Evolutionary conservation across 441 rosid genomes (phyloP).

Genomic region (Populus hybrid): DNA sequence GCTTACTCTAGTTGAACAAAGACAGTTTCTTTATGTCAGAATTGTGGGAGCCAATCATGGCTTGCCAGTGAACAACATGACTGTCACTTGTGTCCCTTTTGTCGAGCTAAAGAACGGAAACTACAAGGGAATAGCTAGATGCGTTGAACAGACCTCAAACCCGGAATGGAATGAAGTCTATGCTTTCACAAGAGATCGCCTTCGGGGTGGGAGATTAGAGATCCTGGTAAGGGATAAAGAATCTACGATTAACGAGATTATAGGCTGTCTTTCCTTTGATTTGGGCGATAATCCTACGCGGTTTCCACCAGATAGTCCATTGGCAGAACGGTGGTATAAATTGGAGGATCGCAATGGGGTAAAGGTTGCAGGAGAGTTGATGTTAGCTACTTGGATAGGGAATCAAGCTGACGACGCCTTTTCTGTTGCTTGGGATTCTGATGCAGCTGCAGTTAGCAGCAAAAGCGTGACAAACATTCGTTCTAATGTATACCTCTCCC

Average conservation of each 20-base stretch:
- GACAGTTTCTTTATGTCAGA: slow-evolving; percentile 40
- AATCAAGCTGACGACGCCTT: slow-evolving; percentile 49
- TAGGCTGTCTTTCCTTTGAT: slow-evolving; percentile 9
- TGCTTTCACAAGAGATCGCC: slow-evolving; percentile 39
- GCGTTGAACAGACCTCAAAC: slow-evolving; percentile 25
- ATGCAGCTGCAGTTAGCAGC: slow-evolving; percentile 13
- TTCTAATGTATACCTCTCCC: slow-evolving; percentile 45
- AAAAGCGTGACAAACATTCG: slow-evolving; percentile 26
- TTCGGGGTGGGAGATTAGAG: slow-evolving; percentile 30
- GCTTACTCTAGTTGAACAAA: slow-evolving; percentile 48
- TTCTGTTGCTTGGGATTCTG: slow-evolving; percentile 44
- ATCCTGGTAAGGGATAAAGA: slow-evolving; percentile 27
- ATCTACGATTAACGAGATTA: neutral
- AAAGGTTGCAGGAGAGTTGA: slow-evolving; percentile 34
- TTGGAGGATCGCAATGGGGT: slow-evolving; percentile 29
- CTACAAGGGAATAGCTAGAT: slow-evolving; percentile 21
- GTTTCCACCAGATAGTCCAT: slow-evolving; percentile 44
- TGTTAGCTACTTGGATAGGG: slow-evolving; percentile 50
- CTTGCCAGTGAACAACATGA: slow-evolving; percentile 19
- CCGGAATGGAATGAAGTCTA: slow-evolving; percentile 48
- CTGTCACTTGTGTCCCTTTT: slow-evolving; percentile 18
- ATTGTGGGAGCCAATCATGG: slow-evolving; percentile 34
- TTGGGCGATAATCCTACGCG: slow-evolving; percentile 36
- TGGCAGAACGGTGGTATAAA: slow-evolving; percentile 53
- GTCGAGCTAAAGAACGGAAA: slow-evolving; percentile 34